These are phyloP conservation scores for Phytophthora europaea DNA, from an alignment of 352 stramenopile genomes.

Conservation along the genomic window DNA sequence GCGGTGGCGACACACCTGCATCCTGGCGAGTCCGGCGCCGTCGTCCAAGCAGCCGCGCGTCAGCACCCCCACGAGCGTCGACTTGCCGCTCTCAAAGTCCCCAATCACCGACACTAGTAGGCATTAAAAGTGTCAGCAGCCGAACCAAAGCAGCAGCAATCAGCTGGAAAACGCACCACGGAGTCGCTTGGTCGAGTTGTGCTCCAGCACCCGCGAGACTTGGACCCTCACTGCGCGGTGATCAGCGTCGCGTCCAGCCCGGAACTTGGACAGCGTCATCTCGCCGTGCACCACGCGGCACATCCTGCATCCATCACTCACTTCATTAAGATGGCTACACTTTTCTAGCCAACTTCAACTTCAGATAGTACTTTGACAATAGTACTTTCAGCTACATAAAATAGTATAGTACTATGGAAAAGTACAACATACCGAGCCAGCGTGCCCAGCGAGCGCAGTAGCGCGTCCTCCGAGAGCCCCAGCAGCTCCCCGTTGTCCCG, in stretches of 20 bases:
- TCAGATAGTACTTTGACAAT: slow-evolving; percentile 18
- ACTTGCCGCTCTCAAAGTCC: slow-evolving; percentile 90
- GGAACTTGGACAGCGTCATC: slow-evolving; percentile 72
- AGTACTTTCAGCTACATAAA: background rate
- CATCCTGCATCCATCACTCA: slow-evolving; percentile 57
- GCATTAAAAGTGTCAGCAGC: background rate
- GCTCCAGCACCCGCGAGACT: slow-evolving; percentile 61
- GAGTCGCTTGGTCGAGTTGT: slow-evolving; percentile 66
- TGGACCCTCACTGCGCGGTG: slow-evolving; percentile 61
- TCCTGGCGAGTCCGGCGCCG: slow-evolving; percentile 83
- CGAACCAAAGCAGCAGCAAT: background rate
- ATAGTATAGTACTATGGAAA: slow-evolving; percentile 2
- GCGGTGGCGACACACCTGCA: slow-evolving; percentile 91
- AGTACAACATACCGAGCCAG: slow-evolving; percentile 48
- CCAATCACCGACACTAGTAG: slow-evolving; percentile 85
- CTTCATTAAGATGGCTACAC: slow-evolving; percentile 14
- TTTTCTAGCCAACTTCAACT: slow-evolving; percentile 6
- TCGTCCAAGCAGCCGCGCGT: slow-evolving; percentile 88
- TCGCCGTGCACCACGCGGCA: slow-evolving; percentile 77
- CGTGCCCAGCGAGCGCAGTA: slow-evolving; percentile 79
- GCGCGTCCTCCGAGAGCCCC: slow-evolving; percentile 71
- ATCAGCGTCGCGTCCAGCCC: slow-evolving; percentile 42
- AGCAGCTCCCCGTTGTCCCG: slow-evolving; percentile 84
- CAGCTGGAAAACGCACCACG: slow-evolving; percentile 44
- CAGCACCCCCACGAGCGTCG: slow-evolving; percentile 91